Evolutionary conservation across 164 flowering plant genomes (phyloP), one percentile per base, ranked within the genome.

Genomic region (Aristolochia contorta): DNA sequence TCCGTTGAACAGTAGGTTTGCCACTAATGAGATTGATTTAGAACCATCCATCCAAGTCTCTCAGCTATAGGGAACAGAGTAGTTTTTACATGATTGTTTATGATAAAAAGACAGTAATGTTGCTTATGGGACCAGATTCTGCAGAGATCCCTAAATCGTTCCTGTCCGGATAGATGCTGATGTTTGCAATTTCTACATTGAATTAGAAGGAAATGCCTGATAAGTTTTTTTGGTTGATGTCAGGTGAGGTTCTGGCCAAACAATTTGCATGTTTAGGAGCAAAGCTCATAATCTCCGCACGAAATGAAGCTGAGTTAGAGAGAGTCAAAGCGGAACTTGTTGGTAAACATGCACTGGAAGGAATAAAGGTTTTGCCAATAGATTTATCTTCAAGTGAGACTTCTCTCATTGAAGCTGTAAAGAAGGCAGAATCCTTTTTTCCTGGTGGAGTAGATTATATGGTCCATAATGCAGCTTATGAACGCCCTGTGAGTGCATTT

Each of bases 381-480:
- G 94, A 93, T 78, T 78, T 93, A 75, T 59, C 83, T 27, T 82
- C 86, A 64, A 89, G 91, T 41, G 96, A 87, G 75, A 85, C 74
- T 59, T 66, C 79, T 58, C 87, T 93, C 45, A 71, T 47, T 59
- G 83, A 75, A 66, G 87, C 76, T 24, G 97, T 88, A n/a, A 65
- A 81, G 68, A 77, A 71, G 78, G 98, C 96, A 24, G 96, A 82
- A 61, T 86, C 87, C 18, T 77, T 77, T 41, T 90, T 87, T 59
- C 72, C 84, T 47, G 85, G 72, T 58, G 98, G 96, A 71, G 87
- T 93, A 71, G 92, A 93, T 76, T 87, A 79, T 71, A 77, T 93
- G 92, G 74, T 93, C 61, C 98, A 93, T 57, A 90, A 90, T 78
- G 98, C 97, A 68, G 97, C 98, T 22, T 79, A 53, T 74, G 96